Evolutionary conservation across 805 yeast genomes (phyloP).

Genomic region (Blastobotrys terrestris): DNA sequence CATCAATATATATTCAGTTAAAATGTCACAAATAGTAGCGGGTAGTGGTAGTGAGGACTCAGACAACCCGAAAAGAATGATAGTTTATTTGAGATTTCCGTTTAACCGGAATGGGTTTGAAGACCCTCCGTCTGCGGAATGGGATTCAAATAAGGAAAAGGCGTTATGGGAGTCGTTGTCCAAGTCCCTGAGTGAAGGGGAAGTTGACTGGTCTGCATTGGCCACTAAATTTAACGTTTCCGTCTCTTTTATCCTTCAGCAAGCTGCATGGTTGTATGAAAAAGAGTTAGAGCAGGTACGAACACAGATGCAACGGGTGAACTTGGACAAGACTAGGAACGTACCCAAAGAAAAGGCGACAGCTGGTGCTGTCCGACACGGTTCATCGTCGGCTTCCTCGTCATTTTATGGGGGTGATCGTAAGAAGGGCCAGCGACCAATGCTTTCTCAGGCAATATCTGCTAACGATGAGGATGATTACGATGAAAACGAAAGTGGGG

Average conservation of each 20-base stretch:
- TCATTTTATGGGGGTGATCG: not conserved
- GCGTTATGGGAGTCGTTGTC: constrained; percentile 31
- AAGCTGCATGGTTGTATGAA: constrained; percentile 39
- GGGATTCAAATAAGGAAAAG: constrained; percentile 30
- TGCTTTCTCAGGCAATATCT: not conserved
- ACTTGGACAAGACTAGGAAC: not conserved
- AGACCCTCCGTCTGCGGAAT: constrained; percentile 34
- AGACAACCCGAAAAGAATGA: constrained; percentile 2
- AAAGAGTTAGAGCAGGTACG: constrained; percentile 33
- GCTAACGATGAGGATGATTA: not conserved
- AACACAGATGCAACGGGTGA: constrained; percentile 26
- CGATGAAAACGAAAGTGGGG: not conserved
- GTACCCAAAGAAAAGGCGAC: not conserved
- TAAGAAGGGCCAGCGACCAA: not conserved
- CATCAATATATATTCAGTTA: not conserved
- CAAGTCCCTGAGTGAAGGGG: constrained; percentile 28
- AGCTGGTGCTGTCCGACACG: not conserved
- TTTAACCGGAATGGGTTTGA: constrained; percentile 36
- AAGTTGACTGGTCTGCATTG: constrained; percentile 26
- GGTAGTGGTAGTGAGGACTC: not conserved
- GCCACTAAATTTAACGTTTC: constrained; percentile 29
- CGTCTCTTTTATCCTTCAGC: constrained; percentile 34
- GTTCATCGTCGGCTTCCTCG: not conserved
- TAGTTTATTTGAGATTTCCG: constrained; percentile 41
- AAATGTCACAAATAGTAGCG: not conserved